phyloP scores from a whole-genome alignment of 73 alveolate genomes.

The Uronychia binucleata region DNA sequence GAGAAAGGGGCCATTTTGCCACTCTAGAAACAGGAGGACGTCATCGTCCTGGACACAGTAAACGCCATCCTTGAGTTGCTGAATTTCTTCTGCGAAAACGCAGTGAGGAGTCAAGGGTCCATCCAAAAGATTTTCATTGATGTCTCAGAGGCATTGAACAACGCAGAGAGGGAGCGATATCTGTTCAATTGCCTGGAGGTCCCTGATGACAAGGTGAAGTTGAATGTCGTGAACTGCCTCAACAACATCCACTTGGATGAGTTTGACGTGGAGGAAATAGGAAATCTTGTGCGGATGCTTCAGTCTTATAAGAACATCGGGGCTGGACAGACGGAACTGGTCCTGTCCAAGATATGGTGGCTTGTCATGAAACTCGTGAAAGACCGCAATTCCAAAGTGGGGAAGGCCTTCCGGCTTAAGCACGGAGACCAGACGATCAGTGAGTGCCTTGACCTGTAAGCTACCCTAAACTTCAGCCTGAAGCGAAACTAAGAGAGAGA shows the following conservation, averaged over 20 bases:
- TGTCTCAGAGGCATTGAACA: conserved; percentile 68
- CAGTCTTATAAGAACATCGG: conserved; percentile 86
- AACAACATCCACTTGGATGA: conserved; percentile 76
- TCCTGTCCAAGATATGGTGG: conserved; percentile 77
- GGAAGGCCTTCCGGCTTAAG: conserved; percentile 63
- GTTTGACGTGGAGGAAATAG: conserved; percentile 80
- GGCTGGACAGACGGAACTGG: conserved; percentile 90
- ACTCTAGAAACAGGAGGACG: conserved; percentile 39
- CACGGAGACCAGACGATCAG: conserved; percentile 73
- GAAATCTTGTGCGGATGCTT: conserved; percentile 65
- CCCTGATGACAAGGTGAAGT: conserved; percentile 88
- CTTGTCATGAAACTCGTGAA: conserved; percentile 65
- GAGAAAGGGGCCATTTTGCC: conserved; percentile 30
- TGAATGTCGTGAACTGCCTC: conserved; percentile 86
- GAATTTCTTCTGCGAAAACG: conserved; percentile 62
- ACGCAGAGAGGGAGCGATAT: conserved; percentile 74
- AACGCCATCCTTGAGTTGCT: conserved; percentile 66
- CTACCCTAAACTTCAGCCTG: conserved; percentile 56
- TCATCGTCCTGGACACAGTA: conserved; percentile 50
- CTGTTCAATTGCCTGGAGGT: conserved; percentile 80
- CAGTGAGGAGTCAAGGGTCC: conserved; percentile 23
- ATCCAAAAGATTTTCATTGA: conserved; percentile 18
- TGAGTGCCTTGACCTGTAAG: conserved; percentile 21
- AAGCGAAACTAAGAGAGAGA: conserved; percentile 67
- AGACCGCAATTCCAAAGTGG: conserved; percentile 45